Evolutionary conservation across 1,284 basidiomycete genomes (phyloP), one percentile per base, ranked within the genome.

Genomic region (Cystobasidiaceae sp.): DNA sequence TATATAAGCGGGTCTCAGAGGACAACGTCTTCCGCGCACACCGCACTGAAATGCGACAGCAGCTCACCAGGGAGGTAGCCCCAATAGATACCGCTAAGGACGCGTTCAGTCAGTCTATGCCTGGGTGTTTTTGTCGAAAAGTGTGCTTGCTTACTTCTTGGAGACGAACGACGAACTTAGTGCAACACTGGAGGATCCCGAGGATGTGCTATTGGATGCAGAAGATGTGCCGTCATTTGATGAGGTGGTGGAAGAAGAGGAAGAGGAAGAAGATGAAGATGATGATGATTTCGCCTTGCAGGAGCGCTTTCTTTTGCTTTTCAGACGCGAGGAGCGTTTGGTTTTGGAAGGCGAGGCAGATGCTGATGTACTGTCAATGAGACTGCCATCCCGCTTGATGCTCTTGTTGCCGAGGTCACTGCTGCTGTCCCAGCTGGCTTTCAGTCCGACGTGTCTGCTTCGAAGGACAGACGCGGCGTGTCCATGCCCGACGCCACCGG

Each of bases 21-120:
- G 1, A 46, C 13, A 13, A 46, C 2, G 45, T 46, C 13, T 46
- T 19, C 13, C 21, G 3, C 13, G 2, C 13, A 13, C n/a, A 17
- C 15, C 2, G 15, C n/a, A 19, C n/a, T 17, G 11, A 39, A 39
- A 13, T n/a, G 5, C 13, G 30, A 21, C 17, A 33, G 17, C 50
- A 17, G 19, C 30, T 52, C 30, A 55, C 51, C 51, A 17, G 73
- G 73, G 17, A 74, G 64, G 49, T 64, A 71, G 21, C 72, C 72
- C 34, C 71, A 69, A 39, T 46, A 66, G 64, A 73, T 67, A 43
- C 64, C 65, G 65, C n/a, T n/a, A n/a, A n/a, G n/a, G n/a, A n/a
- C n/a, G n/a, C n/a, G n/a, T n/a, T n/a, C n/a, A n/a, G n/a, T n/a
- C n/a, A n/a, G n/a, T n/a, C n/a, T n/a, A n/a, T n/a, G n/a, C n/a